A percentile compares a stretch with the other conserved stretches of the same genome.
Conservation (phyloP, 352 stramenopile genomes). For the Peronospora farinosa region DNA sequence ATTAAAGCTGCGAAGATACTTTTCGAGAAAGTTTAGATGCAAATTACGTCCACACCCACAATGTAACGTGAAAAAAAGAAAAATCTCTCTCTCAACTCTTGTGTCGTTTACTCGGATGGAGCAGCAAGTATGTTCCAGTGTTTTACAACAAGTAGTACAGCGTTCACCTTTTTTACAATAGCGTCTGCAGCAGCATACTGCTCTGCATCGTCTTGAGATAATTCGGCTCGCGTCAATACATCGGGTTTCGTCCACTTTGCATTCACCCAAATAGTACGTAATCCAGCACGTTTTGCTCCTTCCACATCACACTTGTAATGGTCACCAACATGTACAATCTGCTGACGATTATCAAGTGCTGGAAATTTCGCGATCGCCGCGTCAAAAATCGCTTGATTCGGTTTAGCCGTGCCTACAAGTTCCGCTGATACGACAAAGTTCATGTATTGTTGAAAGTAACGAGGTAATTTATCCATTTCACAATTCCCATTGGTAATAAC, state of each 20-base stretch:
- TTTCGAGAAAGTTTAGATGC: no score
- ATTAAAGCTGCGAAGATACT: no score
- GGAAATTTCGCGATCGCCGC: slow-evolving; percentile 39
- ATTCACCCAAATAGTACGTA: slow-evolving; percentile 68
- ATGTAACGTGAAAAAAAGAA: not conserved
- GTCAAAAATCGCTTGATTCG: slow-evolving; percentile 48
- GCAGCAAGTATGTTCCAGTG: slow-evolving; percentile 38
- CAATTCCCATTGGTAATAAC: slow-evolving; percentile 80
- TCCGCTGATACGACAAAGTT: slow-evolving; percentile 54
- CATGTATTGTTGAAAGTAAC: slow-evolving; percentile 38
- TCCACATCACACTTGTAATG: slow-evolving; percentile 68
- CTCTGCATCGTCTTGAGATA: slow-evolving; percentile 25
- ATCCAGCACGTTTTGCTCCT: slow-evolving; percentile 51
- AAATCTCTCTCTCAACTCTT: not conserved
- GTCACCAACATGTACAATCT: slow-evolving; percentile 69
- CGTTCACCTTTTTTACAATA: slow-evolving; percentile 48
- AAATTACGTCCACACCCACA: no score
- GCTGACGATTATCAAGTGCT: slow-evolving; percentile 16
- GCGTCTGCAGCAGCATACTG: slow-evolving; percentile 44
- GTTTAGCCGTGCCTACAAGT: slow-evolving; percentile 42
- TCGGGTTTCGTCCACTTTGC: slow-evolving; percentile 36
- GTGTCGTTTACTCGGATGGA: not conserved
- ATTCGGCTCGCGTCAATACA: slow-evolving; percentile 29
- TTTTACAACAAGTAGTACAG: slow-evolving; percentile 36
- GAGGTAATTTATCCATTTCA: slow-evolving; percentile 35